phyloP scores from a whole-genome alignment of 805 yeast species.

The Yamadazyma takamatsuzukensis region DNA sequence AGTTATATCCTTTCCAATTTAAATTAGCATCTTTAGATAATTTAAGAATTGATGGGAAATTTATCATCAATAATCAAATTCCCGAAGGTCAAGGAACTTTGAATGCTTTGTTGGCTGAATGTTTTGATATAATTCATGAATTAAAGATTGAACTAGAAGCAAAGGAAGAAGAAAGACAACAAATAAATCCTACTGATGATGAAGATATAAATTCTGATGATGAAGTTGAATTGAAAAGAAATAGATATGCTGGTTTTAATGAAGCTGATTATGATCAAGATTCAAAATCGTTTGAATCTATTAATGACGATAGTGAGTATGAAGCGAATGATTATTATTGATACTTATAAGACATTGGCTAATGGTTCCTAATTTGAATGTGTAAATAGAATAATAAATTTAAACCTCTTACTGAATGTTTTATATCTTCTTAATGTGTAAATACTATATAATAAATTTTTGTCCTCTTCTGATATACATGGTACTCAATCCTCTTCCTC shows the following conservation, averaged over 20 bases:
- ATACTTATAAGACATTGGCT: slow-evolving; percentile 1
- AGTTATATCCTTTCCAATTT: slow-evolving; percentile 92
- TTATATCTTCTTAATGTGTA: slow-evolving; percentile 2
- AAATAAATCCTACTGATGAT: slow-evolving; percentile 17
- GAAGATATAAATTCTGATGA: slow-evolving; percentile 37
- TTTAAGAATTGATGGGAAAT: slow-evolving; percentile 85
- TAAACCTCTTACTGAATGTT: too few relatives aligned
- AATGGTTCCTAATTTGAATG: not conserved
- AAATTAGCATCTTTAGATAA: slow-evolving; percentile 89
- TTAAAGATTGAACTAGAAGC: slow-evolving; percentile 81
- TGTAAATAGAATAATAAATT: slow-evolving; percentile 6
- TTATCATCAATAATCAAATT: slow-evolving; percentile 78
- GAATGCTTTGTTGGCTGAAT: slow-evolving; percentile 85
- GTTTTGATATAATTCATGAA: slow-evolving; percentile 91
- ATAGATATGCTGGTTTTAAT: slow-evolving; percentile 39
- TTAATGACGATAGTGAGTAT: slow-evolving; percentile 22
- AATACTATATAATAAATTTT: slow-evolving; percentile 1
- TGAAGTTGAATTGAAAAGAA: slow-evolving; percentile 43
- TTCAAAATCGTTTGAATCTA: slow-evolving; percentile 29
- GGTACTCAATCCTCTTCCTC: slow-evolving; percentile 21
- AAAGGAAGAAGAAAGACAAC: slow-evolving; percentile 33
- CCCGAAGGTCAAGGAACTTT: slow-evolving; percentile 99
- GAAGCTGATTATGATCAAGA: slow-evolving; percentile 45
- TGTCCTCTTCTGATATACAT: slow-evolving; percentile 13
- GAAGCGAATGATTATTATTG: slow-evolving; percentile 43